Evolutionary conservation across 2,329 filamentous ascomycete genomes (phyloP).

Genomic region (Colletotrichum sp.): DNA sequence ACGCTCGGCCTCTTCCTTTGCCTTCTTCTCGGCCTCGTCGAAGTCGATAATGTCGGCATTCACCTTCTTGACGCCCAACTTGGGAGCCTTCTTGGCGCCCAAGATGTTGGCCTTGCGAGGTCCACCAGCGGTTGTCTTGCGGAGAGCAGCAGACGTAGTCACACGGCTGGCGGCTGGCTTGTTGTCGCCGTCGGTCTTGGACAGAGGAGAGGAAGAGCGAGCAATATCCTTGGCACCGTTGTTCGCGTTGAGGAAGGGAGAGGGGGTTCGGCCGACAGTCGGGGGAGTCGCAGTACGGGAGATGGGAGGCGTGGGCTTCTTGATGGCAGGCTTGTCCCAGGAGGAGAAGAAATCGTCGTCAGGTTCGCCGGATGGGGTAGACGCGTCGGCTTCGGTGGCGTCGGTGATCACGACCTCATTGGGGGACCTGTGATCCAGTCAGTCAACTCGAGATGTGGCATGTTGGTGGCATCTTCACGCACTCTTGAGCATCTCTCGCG

Average conservation of each 20-base stretch:
- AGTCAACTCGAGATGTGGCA: slow-evolving; percentile 18
- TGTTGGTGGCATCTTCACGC: slow-evolving; percentile 23
- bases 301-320: slow-evolving; percentile 90
- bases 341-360: slow-evolving; percentile 98
- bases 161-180: slow-evolving; percentile 72
- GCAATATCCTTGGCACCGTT: slow-evolving; percentile 73
- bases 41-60: slow-evolving; percentile 85
- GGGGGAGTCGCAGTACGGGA: slow-evolving; percentile 89
- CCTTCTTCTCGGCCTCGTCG: slow-evolving; percentile 95
- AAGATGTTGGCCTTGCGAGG: slow-evolving; percentile 86
- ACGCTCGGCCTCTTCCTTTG: slow-evolving; percentile 95
- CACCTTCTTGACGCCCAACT: slow-evolving; percentile 93
- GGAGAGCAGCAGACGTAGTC: slow-evolving; percentile 79
- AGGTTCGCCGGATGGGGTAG: slow-evolving; percentile 80
- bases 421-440: slow-evolving; percentile 66
- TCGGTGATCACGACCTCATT: slow-evolving; percentile 87
- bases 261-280: slow-evolving; percentile 78
- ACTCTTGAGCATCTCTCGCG: slow-evolving; percentile 84
- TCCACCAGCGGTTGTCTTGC: slow-evolving; percentile 71
- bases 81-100: slow-evolving; percentile 81
- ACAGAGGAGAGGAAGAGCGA: slow-evolving; percentile 85
- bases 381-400: slow-evolving; percentile 64
- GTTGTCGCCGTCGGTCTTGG: slow-evolving; percentile 58
- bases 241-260: slow-evolving; percentile 85
- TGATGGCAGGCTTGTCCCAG: slow-evolving; percentile 98